Percentiles rank a stretch among this genome's conserved stretches.
phyloP scores from a whole-genome alignment of 805 yeast species.

The Pichia sporocuriosa region DNA sequence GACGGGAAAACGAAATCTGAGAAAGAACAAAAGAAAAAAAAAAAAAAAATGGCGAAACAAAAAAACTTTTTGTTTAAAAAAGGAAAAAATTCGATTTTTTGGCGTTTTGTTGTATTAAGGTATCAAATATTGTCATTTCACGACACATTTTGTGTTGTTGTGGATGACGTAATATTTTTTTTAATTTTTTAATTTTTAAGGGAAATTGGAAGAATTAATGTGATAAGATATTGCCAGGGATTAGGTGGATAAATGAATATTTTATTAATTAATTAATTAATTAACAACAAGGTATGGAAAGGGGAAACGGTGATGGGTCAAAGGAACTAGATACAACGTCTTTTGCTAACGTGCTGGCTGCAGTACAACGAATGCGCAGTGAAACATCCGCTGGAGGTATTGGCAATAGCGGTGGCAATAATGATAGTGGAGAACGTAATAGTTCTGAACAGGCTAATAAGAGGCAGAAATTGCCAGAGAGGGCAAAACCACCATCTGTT shows the following conservation, averaged over 20 bases:
- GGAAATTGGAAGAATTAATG: no score
- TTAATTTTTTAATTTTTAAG: no score
- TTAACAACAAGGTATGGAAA: background rate
- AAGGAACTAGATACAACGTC: background rate
- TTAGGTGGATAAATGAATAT: no score
- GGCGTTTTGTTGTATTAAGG: no score
- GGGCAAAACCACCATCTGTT: constrained; percentile 4
- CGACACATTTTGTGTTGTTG: background rate
- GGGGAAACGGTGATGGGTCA: background rate
- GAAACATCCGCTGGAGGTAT: background rate
- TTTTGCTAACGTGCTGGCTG: constrained; percentile 1
- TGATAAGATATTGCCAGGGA: no score
- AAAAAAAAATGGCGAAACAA: background rate
- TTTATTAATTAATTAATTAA: no score
- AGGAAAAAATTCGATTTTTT: no score
- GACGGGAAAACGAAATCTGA: no score
- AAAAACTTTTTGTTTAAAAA: no score
- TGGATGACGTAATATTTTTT: no score
- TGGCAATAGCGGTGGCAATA: background rate
- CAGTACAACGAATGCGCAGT: constrained; percentile 1
- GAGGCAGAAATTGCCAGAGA: constrained; percentile 3
- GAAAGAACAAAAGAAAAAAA: no score
- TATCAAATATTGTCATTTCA: no score
- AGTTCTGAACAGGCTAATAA: constrained; percentile 3
- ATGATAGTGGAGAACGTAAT: background rate